These are phyloP conservation scores for Cucurbita moschata DNA, from an alignment of 306 rosid genomes.

Conservation along the genomic window DNA sequence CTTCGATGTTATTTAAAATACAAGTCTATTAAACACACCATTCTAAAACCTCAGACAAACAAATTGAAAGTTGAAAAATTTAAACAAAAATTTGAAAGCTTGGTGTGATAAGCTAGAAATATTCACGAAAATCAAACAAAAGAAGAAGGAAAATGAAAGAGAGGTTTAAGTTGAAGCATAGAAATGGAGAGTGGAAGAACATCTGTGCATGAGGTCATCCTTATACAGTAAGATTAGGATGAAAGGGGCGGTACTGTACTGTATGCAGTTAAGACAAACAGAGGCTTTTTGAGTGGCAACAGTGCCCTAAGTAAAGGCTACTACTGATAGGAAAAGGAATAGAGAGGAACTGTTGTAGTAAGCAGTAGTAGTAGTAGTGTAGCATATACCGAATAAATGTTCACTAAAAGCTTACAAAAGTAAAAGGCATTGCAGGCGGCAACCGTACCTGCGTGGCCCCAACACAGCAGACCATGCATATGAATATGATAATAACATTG, in stretches of 20 bases:
- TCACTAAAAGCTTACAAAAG: constrained; percentile 8
- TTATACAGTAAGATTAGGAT: not conserved
- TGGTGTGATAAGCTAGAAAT: too few species aligned
- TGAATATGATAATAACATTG: not conserved
- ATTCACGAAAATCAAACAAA: not conserved
- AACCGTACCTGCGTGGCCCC: not conserved
- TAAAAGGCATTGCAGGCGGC: not conserved
- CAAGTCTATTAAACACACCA: too few species aligned
- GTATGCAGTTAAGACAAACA: not conserved
- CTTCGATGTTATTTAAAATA: too few species aligned
- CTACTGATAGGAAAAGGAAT: not conserved
- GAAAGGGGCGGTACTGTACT: not conserved
- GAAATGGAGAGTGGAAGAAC: not conserved
- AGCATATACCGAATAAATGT: constrained; percentile 4
- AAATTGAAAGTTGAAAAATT: too few species aligned
- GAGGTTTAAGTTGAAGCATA: not conserved
- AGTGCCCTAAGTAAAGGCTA: not conserved
- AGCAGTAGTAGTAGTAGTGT: too few species aligned
- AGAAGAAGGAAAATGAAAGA: not conserved
- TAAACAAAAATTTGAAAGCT: too few species aligned
- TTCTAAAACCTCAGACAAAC: too few species aligned
- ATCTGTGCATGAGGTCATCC: not conserved
- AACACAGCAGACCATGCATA: not conserved
- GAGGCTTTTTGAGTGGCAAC: not conserved
- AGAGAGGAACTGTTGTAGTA: not conserved